Base-by-base conservation (phyloP, 208 protist species). In the Leptomonas seymouri region DNA sequence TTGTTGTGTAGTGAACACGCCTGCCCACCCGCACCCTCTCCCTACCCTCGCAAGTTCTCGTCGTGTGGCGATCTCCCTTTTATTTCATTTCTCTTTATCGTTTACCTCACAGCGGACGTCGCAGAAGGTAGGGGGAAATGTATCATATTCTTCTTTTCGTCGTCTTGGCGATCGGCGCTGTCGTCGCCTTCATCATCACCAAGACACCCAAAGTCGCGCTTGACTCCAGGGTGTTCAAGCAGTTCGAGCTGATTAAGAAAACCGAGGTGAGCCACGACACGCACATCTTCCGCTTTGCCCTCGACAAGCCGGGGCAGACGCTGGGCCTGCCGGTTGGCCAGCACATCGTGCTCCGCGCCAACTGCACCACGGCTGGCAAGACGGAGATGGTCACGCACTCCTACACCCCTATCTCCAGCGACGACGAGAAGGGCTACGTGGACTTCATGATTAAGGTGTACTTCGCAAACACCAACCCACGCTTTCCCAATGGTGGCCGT, bases 391-490 rank as follows among this genome's bases (percentile, higher is more conserved):
- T 82, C 7, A 63, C 86, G 48, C 89, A 97, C 71, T 75, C 90
- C 41, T 98, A 98, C 84, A 98, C 96, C 5, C 96, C 96, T 48
- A 91, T 95, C 60, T 87, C 82, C 18, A 87, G 78, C 41, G 84
- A 98, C 59, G 90, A 94, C 39, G 90, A 97, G 27, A 70, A 86
- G 55, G 96, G 94, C 58, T 89, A 92, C 76, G 91, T 98, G 8
- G 94, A 98, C 56, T 90, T 98, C 51, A 81, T 97, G 41, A 84
- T 98, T 58, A 98, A 98, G 75, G 86, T 98, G 28, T 98, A 98
- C 84, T 89, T 91, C 46, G 79, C 81, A 25, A 85, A 84, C 57
- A 80, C 86, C 28, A 76, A 94, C 65, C 89, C 91, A 36, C 85
- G 84, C 49, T 97, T 94, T 81, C 95, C 95, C 2, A 48, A 89